Evolutionary conservation across 2,329 filamentous ascomycete species (phyloP), one percentile per base, ranked within the genome.

Genomic region (Arthrobotrys iridis): DNA sequence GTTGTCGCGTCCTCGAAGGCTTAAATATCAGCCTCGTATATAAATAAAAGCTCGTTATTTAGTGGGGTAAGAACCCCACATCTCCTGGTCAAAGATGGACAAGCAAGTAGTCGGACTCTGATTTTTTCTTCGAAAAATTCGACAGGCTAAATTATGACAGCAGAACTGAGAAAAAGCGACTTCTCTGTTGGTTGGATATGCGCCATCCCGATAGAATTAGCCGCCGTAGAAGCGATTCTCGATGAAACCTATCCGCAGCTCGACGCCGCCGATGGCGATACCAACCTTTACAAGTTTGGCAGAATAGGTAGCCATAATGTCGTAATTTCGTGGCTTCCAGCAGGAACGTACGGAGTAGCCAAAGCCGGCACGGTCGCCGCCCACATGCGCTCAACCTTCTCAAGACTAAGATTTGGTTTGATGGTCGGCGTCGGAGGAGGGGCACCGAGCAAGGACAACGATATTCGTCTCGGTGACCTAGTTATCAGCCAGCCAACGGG

Each of bases 391-490:
- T 18, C 33, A 15, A 70, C 65, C 10, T 43, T 45, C 22, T 18
- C 13, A 63, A 40, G 30, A 13, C 30, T 57, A 24, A 20, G 30
- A 40, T 57, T 37, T 11, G 30, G 50, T 22, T 57, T 57, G 11
- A 57, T 57, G 30, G 30, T 57, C n/a, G 50, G 30, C 1, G 50
- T 57, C 18, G 30, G 59, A 7, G 59, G 59, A 1, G 59, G 59
- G 8, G 45, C 18, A 2, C 59, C 59, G 18, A 64, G 28, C 30
- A 18, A 8, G 18, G 15, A 41, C 5, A 64, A 52, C 45, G 59
- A 64, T 35, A 52, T 64, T 64, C 59, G 59, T n/a, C 45, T 64
- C 6, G 45, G 59, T 11, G 59, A 58, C 22, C 4, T 58, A 4
- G 35, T 58, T 18, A 22, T 58, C 22, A 58, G 52, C 28, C 33